Evolutionary conservation across 2,329 filamentous ascomycete species (phyloP).

Genomic region (Endocalyx cinctus): DNA sequence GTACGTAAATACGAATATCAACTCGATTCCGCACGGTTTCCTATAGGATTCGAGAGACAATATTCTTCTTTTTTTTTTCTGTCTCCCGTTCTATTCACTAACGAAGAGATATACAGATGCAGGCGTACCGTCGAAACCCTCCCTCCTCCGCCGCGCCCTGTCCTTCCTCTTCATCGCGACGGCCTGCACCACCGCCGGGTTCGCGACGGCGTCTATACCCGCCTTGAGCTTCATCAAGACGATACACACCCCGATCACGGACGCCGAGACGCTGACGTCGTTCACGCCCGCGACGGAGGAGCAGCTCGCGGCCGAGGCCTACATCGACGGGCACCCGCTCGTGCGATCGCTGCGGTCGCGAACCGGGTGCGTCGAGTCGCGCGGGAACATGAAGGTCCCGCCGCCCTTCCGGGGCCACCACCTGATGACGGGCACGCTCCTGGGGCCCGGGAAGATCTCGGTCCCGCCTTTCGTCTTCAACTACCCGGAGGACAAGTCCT

Average conservation of each 20-base stretch:
- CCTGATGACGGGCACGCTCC: slow-evolving; percentile 75
- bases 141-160: slow-evolving; percentile 40
- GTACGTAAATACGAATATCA: no score
- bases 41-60: no score
- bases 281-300: slow-evolving; percentile 57
- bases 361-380: slow-evolving; percentile 65
- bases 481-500: slow-evolving; percentile 63
- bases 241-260: slow-evolving; percentile 49
- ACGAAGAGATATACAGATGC: no score
- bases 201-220: slow-evolving; percentile 53
- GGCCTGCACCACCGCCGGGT: slow-evolving; percentile 45
- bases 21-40: no score
- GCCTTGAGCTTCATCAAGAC: slow-evolving; percentile 43
- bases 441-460: slow-evolving; percentile 69
- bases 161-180: slow-evolving; percentile 42
- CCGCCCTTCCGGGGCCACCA: slow-evolving; percentile 63
- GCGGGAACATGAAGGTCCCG: slow-evolving; percentile 86
- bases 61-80: no score
- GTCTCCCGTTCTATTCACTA: no score
- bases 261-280: slow-evolving; percentile 67
- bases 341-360: slow-evolving; percentile 62
- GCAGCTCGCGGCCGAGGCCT: slow-evolving; percentile 59
- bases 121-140: no score
- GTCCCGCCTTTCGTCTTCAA: slow-evolving; percentile 78
- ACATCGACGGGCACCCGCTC: slow-evolving; percentile 73